Evolutionary conservation across 345 rosid species (phyloP).

Genomic region (Ceriops decandra): DNA sequence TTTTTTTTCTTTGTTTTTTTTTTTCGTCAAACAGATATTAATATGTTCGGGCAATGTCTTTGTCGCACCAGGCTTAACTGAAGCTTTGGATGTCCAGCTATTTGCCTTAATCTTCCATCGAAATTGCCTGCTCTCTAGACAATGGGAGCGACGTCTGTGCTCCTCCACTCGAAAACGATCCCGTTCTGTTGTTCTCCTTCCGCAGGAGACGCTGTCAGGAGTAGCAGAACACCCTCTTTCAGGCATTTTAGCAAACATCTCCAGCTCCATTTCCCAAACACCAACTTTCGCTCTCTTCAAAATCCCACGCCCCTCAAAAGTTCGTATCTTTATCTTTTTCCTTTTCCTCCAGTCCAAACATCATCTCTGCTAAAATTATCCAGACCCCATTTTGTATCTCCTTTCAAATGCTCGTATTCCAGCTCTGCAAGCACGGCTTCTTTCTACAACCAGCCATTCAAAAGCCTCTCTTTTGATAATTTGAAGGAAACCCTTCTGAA

Average conservation of each 20-base stretch:
- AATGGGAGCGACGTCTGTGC: conserved; percentile 57
- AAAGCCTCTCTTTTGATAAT: conserved; percentile 38
- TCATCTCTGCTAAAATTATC: not conserved
- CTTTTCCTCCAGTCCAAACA: conserved; percentile 13
- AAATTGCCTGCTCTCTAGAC: not conserved
- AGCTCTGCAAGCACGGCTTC: conserved; percentile 36
- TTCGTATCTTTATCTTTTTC: conserved; percentile 17
- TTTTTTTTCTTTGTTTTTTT: too few species aligned
- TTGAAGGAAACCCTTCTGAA: conserved; percentile 33
- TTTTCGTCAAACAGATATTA: too few species aligned
- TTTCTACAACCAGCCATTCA: conserved; percentile 32
- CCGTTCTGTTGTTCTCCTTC: conserved; percentile 27
- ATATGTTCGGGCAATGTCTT: too few species aligned
- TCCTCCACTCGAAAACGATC: conserved; percentile 45
- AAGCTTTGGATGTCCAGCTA: too few species aligned
- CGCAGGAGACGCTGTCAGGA: not conserved
- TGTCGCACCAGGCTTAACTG: too few species aligned
- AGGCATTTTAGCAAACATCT: conserved; percentile 69
- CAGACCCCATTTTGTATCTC: conserved; percentile 29
- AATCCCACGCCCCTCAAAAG: conserved; percentile 21
- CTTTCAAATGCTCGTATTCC: conserved; percentile 51
- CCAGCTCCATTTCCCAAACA: conserved; percentile 19
- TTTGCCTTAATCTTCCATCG: too few species aligned
- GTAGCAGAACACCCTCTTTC: conserved; percentile 29
- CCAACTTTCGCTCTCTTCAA: conserved; percentile 14